Conservation (phyloP, 371 early-diverging fungal genomes). For the Dichotomocladium elegans region DNA sequence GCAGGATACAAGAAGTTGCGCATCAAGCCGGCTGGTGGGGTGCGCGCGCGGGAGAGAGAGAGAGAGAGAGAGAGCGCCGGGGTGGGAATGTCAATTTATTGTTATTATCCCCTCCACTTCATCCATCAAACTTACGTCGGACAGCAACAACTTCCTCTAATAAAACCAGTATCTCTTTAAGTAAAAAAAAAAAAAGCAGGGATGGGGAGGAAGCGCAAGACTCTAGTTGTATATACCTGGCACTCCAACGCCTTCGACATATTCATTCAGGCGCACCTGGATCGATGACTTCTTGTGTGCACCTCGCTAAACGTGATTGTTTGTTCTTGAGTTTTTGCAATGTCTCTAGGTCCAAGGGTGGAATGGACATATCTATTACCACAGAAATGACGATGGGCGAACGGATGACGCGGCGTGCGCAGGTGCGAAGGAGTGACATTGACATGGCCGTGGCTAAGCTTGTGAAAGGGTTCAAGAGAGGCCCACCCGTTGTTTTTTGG, state of each 20-base stretch:
- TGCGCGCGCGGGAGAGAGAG: no score
- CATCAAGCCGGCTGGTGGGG: conserved; percentile 53
- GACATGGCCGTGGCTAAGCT: no score
- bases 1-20: conserved; percentile 45
- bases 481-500: no score
- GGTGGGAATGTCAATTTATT: no score
- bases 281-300: conserved; percentile 45
- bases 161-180: neutral
- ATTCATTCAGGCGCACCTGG: conserved; percentile 35
- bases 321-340: neutral
- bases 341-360: neutral
- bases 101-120: neutral
- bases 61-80: neutral
- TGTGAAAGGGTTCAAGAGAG: no score
- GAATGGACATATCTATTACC: neutral
- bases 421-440: neutral
- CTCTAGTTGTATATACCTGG: conserved; percentile 22
- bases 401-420: neutral
- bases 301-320: conserved; percentile 18
- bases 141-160: conserved; percentile 44
- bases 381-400: neutral
- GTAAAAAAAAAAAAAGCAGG: neutral
- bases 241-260: conserved; percentile 39
- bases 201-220: neutral
- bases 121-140: conserved; percentile 32